Percentiles rank a stretch among this genome's conserved stretches.
Conservation (phyloP, 2,329 filamentous ascomycete genomes). For the Endothia cerciana region DNA sequence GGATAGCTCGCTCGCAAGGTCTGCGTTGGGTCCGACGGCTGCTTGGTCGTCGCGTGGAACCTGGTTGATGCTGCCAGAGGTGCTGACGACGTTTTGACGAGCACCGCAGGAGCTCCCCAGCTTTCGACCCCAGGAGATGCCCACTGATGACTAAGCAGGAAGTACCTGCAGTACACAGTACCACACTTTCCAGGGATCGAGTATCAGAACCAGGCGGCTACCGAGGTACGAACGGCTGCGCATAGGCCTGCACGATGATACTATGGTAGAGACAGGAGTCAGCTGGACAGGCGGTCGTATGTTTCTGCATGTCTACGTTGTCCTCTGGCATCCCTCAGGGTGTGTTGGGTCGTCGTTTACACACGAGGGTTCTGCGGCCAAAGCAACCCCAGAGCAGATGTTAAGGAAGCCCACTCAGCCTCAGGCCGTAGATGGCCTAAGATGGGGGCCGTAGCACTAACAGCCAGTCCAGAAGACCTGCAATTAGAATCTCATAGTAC, state of each 20-base stretch:
- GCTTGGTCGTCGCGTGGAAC: conserved; percentile 3
- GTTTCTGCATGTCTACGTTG: neutral
- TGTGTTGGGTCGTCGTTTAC: neutral
- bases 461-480: neutral
- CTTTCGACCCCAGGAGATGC: conserved; percentile 15
- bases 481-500: neutral
- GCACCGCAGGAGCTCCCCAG: conserved; percentile 18
- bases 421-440: neutral
- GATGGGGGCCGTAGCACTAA: neutral
- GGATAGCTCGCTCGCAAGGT: neutral
- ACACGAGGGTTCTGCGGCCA: neutral
- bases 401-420: neutral
- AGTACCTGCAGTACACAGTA: too few species aligned
- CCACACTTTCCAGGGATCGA: neutral
- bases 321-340: neutral
- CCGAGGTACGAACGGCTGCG: neutral
- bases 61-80: conserved; percentile 5
- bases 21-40: neutral
- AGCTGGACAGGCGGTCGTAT: neutral
- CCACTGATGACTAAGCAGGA: conserved; percentile 10
- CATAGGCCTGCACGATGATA: neutral
- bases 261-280: neutral
- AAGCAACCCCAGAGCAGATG: neutral
- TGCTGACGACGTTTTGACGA: conserved; percentile 24
- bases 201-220: neutral